Evolutionary conservation across 2,329 filamentous ascomycete species (phyloP).

Genomic region (Cladophialophora chaetospira): DNA sequence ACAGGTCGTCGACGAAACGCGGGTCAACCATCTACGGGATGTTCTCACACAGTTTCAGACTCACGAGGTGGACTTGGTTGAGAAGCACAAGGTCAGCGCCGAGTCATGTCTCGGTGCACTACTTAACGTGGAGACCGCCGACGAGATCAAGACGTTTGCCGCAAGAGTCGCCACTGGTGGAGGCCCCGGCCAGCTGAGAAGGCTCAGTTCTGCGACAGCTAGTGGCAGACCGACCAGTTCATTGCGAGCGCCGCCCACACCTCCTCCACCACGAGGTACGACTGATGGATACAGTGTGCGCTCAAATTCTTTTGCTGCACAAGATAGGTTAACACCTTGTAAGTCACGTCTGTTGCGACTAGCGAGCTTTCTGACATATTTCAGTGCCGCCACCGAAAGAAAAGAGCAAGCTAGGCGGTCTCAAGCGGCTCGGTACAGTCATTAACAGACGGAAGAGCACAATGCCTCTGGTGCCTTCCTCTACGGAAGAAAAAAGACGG

Average conservation of each 20-base stretch:
- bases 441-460: constrained; percentile 51
- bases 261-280: constrained; percentile 44
- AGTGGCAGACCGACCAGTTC: constrained; percentile 34
- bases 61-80: constrained; percentile 83
- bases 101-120: constrained; percentile 80
- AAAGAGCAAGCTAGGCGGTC: constrained; percentile 47
- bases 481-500: constrained; percentile 44
- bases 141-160: constrained; percentile 78
- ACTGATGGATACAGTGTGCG: constrained; percentile 60
- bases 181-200: constrained; percentile 43
- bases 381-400: constrained; percentile 46
- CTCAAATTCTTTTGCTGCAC: constrained; percentile 48
- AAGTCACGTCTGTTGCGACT: constrained; percentile 30
- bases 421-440: constrained; percentile 50
- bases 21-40: constrained; percentile 87
- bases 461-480: constrained; percentile 39
- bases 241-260: constrained; percentile 38
- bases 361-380: constrained; percentile 4
- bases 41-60: constrained; percentile 90
- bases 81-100: constrained; percentile 71
- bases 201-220: constrained; percentile 39
- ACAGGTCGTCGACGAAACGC: constrained; percentile 84
- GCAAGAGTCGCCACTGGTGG: constrained; percentile 40
- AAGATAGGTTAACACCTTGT: constrained; percentile 41
- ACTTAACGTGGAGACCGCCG: constrained; percentile 81